Evolutionary conservation across 176 grass and related monocot species (phyloP), one percentile per base, ranked within the genome.

Genomic region (Carex pumila): DNA sequence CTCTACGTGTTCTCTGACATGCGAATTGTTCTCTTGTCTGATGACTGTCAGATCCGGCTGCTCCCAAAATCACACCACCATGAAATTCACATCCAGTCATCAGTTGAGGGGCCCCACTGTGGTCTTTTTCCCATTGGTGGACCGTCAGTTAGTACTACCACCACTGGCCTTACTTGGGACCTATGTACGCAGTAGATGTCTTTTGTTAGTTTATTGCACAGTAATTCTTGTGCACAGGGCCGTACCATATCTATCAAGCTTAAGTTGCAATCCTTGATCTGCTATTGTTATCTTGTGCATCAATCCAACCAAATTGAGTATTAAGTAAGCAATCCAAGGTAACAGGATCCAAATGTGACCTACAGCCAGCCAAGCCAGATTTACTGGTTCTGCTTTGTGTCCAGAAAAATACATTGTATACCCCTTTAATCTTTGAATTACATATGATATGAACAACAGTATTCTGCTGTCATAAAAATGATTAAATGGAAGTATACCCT

Each of bases 31-130:
- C 88, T 94, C 60, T 62, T 94, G 11, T 94, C 92, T 65, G 92
- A 90, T 90, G 90, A 94, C 66, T 94, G 92, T 74, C 89, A 91
- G 73, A 92, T 94, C 65, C 92, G 59, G 55, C 81, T 92, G 85
- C 92, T 94, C 82, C 88, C 90, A 12, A 92, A 76, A 83, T 87
- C 86, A 9, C 88, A 94, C 86, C 32, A 67, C 19, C 90, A 92
- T 89, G 92, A 94, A 56, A 89, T 94, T 25, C 85, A 85, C 81
- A 90, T 90, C 32, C 74, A 92, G 21, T 73, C 92, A 37, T 88
- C 90, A 79, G 52, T 92, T 68, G 89, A 92, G 88, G 90, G 92
- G 1, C 88, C 92, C 9, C 88, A 94, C 80, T 92, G 88, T 79
- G 90, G 90, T 17, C 86, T 90, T 65, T 91, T 94, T 84, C 89